These are phyloP conservation scores for Aspergillus ustus DNA, from an alignment of 2,329 filamentous ascomycete genomes.

Conservation along the genomic window DNA sequence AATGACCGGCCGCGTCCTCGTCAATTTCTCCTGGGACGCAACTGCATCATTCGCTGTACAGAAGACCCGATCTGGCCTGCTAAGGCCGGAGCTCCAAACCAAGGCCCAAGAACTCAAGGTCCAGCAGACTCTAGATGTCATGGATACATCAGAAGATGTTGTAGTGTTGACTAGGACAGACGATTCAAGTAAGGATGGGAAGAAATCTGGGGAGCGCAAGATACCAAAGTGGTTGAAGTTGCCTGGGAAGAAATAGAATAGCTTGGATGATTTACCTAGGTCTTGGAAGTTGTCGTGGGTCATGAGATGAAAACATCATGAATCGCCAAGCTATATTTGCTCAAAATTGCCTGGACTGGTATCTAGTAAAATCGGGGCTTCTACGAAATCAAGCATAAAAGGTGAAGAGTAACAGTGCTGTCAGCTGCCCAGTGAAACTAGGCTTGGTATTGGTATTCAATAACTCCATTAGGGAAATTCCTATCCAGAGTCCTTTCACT, in stretches of 20 bases:
- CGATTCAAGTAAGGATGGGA: constrained; percentile 26
- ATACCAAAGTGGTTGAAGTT: constrained; percentile 75
- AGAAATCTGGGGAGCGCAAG: constrained; percentile 41
- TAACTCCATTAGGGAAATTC: constrained; percentile 10
- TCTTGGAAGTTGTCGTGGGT: neutral
- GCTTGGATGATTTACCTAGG: too few species aligned
- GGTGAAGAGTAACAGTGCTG: neutral
- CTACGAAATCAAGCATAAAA: neutral
- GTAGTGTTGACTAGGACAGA: constrained; percentile 46
- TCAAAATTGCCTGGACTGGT: neutral
- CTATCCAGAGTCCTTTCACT: neutral
- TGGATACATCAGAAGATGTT: constrained; percentile 55
- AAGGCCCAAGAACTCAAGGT: constrained; percentile 69
- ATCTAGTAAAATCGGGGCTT: too few species aligned
- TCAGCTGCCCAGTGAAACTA: neutral
- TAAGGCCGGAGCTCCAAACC: constrained; percentile 64
- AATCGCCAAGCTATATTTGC: neutral
- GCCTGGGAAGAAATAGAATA: constrained; percentile 69
- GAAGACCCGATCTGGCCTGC: constrained; percentile 50
- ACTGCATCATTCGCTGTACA: constrained; percentile 61
- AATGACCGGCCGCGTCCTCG: constrained; percentile 70
- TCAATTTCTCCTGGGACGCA: constrained; percentile 77
- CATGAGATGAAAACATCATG: neutral
- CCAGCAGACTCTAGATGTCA: constrained; percentile 48
- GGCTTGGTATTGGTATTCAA: constrained; percentile 19